Percentiles rank a stretch among this genome's conserved stretches.
Conservation (phyloP, 306 rosid species). For the Malus orientalis region DNA sequence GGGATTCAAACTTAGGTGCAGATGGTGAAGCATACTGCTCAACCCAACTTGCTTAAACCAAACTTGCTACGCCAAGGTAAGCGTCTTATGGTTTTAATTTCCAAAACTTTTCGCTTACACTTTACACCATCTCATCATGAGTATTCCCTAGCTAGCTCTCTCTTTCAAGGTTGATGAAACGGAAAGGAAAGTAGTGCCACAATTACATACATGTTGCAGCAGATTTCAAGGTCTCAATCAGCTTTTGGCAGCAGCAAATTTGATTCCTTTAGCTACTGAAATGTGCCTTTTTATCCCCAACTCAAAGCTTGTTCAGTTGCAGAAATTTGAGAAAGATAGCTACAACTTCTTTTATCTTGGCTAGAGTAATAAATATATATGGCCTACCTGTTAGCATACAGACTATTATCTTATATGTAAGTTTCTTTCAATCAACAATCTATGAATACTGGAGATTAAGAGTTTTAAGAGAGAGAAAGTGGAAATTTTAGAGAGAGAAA, state of each 20-base stretch:
- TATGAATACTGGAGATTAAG: too few relatives aligned
- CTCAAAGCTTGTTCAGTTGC: slow-evolving; percentile 12
- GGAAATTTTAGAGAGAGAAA: too few relatives aligned
- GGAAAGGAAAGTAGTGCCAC: slow-evolving; percentile 19
- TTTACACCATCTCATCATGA: background rate
- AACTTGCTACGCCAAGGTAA: background rate
- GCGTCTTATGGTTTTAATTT: background rate
- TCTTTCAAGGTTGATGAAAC: slow-evolving; percentile 20
- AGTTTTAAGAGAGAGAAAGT: too few relatives aligned
- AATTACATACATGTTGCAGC: slow-evolving; percentile 16
- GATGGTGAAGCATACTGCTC: background rate
- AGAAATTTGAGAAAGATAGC: background rate
- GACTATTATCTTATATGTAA: too few relatives aligned
- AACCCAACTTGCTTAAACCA: too few relatives aligned
- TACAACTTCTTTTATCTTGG: background rate
- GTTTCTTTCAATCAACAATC: too few relatives aligned
- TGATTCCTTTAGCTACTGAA: slow-evolving; percentile 21
- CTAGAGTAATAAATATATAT: background rate
- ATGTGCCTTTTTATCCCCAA: background rate
- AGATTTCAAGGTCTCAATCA: slow-evolving; percentile 14
- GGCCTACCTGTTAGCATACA: background rate
- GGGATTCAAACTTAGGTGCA: background rate
- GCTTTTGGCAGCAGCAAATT: slow-evolving; percentile 14
- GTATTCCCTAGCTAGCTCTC: slow-evolving; percentile 1
- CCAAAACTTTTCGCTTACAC: background rate